Evolutionary conservation across 164 flowering plant species (phyloP).

Genomic region (Sedum album): DNA sequence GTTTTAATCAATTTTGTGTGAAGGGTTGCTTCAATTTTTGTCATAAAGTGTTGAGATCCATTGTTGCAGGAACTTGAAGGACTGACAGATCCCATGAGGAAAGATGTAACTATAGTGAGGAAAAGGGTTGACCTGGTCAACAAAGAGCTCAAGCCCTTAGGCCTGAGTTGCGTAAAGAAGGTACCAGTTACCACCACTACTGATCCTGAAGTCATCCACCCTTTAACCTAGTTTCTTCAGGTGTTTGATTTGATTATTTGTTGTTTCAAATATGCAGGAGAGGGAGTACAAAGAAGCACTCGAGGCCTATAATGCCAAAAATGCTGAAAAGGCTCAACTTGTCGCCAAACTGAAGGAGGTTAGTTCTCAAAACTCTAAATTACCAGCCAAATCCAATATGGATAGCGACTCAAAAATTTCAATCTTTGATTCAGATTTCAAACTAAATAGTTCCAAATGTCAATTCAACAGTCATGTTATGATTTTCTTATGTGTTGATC

Average conservation of each 20-base stretch:
- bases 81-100: too few relatives aligned
- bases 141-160: too few relatives aligned
- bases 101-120: too few relatives aligned
- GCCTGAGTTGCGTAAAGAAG: too few relatives aligned
- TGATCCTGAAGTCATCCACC: neutral
- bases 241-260: neutral
- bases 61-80: too few relatives aligned
- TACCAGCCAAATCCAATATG: neutral
- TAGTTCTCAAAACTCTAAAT: conserved; percentile 11
- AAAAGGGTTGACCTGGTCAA: too few relatives aligned
- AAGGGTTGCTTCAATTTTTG: too few relatives aligned
- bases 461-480: neutral
- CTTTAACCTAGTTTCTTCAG: neutral
- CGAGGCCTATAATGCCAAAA: conserved; percentile 77
- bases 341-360: conserved; percentile 79
- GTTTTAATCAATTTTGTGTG: too few relatives aligned
- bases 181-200: conserved; percentile 17
- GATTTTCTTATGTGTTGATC: neutral
- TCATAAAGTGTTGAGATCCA: too few relatives aligned
- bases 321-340: conserved; percentile 67
- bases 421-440: too few relatives aligned
- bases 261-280: conserved; percentile 35
- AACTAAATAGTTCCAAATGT: neutral
- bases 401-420: neutral
- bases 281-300: conserved; percentile 81